These are phyloP conservation scores for Rhizopogon rudus DNA, from an alignment of 768 basidiomycete species.

Conservation along the genomic window DNA sequence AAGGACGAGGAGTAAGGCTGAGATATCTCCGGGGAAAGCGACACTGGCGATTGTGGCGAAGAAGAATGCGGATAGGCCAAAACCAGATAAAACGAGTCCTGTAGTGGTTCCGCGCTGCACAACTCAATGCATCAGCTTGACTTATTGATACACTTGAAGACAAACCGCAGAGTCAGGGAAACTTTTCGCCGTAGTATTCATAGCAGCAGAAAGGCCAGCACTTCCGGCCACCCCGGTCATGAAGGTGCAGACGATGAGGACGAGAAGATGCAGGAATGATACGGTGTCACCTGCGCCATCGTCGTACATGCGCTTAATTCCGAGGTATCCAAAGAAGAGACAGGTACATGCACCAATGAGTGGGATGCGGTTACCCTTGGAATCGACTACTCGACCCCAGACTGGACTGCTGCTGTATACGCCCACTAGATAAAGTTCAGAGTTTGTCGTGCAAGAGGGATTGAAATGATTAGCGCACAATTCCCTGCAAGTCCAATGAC, in stretches of 20 bases:
- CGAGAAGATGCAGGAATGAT: slow-evolving; percentile 36
- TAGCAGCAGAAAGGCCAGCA: slow-evolving; percentile 59
- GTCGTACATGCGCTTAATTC: slow-evolving; percentile 67
- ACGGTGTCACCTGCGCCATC: slow-evolving; percentile 36
- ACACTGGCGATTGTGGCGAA: slow-evolving; percentile 75
- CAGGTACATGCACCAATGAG: slow-evolving; percentile 54
- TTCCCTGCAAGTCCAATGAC: slow-evolving; percentile 79
- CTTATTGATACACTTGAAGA: slow-evolving; percentile 1
- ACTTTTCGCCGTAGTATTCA: slow-evolving; percentile 81
- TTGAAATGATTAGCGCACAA: slow-evolving; percentile 34
- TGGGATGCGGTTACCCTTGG: slow-evolving; percentile 63
- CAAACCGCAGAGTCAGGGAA: slow-evolving; percentile 70
- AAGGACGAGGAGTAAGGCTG: slow-evolving; percentile 70
- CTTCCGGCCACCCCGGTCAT: slow-evolving; percentile 77
- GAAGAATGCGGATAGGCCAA: slow-evolving; percentile 87
- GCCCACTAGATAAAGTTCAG: slow-evolving; percentile 45
- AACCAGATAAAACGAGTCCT: slow-evolving; percentile 78
- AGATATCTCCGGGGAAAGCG: slow-evolving; percentile 73
- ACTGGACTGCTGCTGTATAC: slow-evolving; percentile 73
- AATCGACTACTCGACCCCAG: slow-evolving; percentile 77
- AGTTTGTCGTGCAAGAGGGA: neutral
- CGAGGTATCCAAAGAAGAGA: slow-evolving; percentile 68
- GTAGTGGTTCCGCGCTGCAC: slow-evolving; percentile 68
- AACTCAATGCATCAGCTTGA: neutral
- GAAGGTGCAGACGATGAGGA: slow-evolving; percentile 60